Base-by-base conservation (phyloP, 2,329 filamentous ascomycete species). In the Bipolaris cookei region DNA sequence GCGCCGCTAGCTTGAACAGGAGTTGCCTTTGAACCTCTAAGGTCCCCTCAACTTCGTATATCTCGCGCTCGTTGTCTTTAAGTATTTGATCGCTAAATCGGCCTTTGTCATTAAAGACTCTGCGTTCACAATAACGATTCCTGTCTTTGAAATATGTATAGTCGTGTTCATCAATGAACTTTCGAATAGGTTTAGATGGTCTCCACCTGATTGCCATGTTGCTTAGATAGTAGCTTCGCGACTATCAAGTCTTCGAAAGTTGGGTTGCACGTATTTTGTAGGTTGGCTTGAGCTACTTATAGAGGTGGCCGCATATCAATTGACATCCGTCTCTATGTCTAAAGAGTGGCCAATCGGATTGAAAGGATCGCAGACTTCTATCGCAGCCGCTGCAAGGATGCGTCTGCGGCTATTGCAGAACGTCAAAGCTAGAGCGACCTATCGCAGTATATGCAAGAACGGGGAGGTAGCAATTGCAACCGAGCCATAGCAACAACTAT, bases 1-100 rank as follows among this genome's bases (percentile, higher is more conserved):
- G 45, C 56, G 49, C 59, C 37, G 53, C 59, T 56, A 62, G 59
- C 51, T 59, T 62, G 32, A 59, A 49, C 32, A 62, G 48, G 14
- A 62, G 52, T 1, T 53, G 23, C 51, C 53, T 56, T 48, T 62
- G 53, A 21, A 62, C 53, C 20, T 54, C 59, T 30, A 62, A 54
- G 50, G 28, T 54, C 48, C 50, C 49, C 28, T 59, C 34, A 44
- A 54, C 32, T 25, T 59, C 46, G 23, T 62, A 43, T 50, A 44
- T 53, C 57, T 56, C 21, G 23, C 43, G 46, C 46, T 48, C 6
- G 32, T 52, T 41, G 7, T 51, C 46, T 53, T 41, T 48, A n/a
- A 28, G 53, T 4, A 35, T 43, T 21, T 18, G 41, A 43, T 56
- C 38, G 4, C 16, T 39, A 14, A 49, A 23, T 23, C 45, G 7